These are phyloP conservation scores for Agrocybe pediades DNA, from an alignment of 768 basidiomycete genomes.

Conservation along the genomic window DNA sequence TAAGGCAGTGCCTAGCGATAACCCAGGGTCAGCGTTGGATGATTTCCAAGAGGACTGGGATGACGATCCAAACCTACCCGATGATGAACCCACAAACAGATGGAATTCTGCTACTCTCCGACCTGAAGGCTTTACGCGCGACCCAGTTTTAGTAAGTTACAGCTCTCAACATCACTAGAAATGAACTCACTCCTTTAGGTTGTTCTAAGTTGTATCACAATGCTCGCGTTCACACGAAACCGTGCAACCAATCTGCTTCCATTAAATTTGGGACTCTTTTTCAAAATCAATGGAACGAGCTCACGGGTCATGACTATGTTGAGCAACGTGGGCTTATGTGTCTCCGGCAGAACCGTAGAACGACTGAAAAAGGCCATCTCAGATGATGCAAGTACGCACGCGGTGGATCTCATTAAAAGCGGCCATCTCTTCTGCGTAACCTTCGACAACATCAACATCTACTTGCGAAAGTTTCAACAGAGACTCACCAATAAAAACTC, in stretches of 20 bases:
- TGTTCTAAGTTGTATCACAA: slow-evolving; percentile 11
- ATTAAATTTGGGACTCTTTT: slow-evolving; percentile 29
- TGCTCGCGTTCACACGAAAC: slow-evolving; percentile 28
- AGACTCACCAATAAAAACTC: slow-evolving; percentile 26
- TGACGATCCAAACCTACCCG: slow-evolving; percentile 21
- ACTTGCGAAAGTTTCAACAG: slow-evolving; percentile 29
- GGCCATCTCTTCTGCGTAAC: slow-evolving; percentile 18
- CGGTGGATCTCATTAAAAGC: slow-evolving; percentile 24
- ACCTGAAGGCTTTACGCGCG: slow-evolving; percentile 21
- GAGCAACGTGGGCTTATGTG: slow-evolving; percentile 27
- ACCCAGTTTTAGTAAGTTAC: slow-evolving; percentile 22
- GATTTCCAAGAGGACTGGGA: slow-evolving; percentile 1
- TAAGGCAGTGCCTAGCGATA: no score
- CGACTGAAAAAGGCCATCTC: slow-evolving; percentile 26
- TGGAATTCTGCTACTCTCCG: not conserved
- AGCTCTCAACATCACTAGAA: not conserved
- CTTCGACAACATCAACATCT: slow-evolving; percentile 37
- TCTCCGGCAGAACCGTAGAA: slow-evolving; percentile 27
- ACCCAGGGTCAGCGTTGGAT: no score
- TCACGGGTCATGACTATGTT: slow-evolving; percentile 26
- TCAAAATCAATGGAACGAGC: slow-evolving; percentile 30
- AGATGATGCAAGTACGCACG: slow-evolving; percentile 22
- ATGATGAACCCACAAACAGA: slow-evolving; percentile 9
- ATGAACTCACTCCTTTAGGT: not conserved
- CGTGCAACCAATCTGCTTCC: slow-evolving; percentile 28